A percentile compares a stretch with the other conserved stretches of the same genome.
Evolutionary conservation across 257 asterid species (phyloP).

Genomic region (Ajuga chamaepitys): DNA sequence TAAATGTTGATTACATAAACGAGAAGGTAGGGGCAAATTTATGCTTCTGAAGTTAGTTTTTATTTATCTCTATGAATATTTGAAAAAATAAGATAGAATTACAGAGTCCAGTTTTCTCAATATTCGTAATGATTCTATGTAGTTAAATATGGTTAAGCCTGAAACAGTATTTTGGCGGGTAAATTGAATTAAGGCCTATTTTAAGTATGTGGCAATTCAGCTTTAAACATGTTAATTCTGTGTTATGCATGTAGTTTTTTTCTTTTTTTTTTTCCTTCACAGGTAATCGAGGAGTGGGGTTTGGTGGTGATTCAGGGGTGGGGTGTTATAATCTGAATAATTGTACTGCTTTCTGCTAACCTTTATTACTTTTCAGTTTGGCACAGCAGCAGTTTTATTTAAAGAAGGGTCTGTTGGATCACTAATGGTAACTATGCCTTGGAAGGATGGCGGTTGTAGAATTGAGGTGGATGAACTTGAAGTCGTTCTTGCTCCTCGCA

Average conservation of each 20-base stretch:
- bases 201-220: neutral
- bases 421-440: conserved; percentile 70
- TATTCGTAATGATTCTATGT: neutral
- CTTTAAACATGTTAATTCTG: conserved; percentile 4
- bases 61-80: neutral
- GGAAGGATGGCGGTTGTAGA: conserved; percentile 87
- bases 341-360: conserved; percentile 8
- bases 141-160: neutral
- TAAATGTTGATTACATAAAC: conserved; percentile 86
- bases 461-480: conserved; percentile 88
- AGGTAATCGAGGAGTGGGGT: neutral
- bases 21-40: conserved; percentile 47
- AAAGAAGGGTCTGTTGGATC: conserved; percentile 96
- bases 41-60: neutral
- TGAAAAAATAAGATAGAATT: too few relatives aligned
- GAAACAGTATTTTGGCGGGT: conserved; percentile 3
- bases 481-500: conserved; percentile 68
- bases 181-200: neutral
- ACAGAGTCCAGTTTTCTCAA: neutral
- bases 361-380: conserved; percentile 49
- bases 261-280: neutral
- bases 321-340: neutral
- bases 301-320: neutral
- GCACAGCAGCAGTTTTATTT: conserved; percentile 48
- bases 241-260: neutral